Base-by-base conservation (phyloP, 75 land plant species). In the Adiantum capillusveneris region DNA sequence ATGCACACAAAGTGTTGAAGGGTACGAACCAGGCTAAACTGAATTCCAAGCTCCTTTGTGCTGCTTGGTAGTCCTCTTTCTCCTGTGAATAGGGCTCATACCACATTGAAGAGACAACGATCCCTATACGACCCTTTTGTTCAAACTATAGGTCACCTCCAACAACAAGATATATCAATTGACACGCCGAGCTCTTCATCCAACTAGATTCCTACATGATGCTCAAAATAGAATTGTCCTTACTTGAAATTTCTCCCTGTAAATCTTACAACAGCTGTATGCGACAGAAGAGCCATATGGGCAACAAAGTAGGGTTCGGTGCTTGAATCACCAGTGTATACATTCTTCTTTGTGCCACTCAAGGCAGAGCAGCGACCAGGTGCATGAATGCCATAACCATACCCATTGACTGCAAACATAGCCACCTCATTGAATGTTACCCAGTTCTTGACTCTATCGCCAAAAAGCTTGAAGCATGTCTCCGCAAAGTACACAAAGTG, bases 61-160 rank as follows among this genome's bases (percentile, higher is more conserved):
- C 81, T 31, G 88, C 88, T 31, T 48, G 28, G 0, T 19, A 21
- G 30, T 84, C 82, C 1, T 17, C 39, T 13, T 66, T 22, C 2
- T 36, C 28, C 58, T 81, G 53, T 21, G 56, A 53, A 11, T 77
- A 37, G 1, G 91, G 88, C 44, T 84, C 83, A 50, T 57, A 81
- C 88, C 83, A 78, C 0, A 53, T 17, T 0, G 63, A 28, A 25
- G 29, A 44, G 18, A 67, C 7, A 19, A 73, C 69, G 0, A 88
- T 74, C 25, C 89, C 89, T 22, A 88, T 77, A 0, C 45, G 24
- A 14, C 90, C 89, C 2, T 74, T 76, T 71, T 73, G 83, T 62
- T 67, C 45, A 13, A 22, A 44, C 87, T 83, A 29, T 51, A 61
- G n/a, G 25, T 6, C 1, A 22, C 7, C 7, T 13, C 7, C 42